phyloP scores from a whole-genome alignment of 2,329 filamentous ascomycete species.

The Teratosphaeria epicoccoides region DNA sequence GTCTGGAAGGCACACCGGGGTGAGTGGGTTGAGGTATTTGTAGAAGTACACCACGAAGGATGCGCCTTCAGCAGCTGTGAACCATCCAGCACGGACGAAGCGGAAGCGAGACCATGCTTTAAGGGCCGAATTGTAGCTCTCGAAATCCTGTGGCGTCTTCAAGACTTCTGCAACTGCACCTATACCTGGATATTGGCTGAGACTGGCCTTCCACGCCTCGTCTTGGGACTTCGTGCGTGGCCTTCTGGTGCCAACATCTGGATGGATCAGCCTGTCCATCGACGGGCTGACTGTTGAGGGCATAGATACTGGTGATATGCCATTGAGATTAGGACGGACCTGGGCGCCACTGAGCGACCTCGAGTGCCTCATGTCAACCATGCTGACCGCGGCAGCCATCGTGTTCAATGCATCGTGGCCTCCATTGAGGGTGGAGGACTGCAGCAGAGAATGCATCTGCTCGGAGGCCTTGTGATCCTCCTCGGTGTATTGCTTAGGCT shows the following conservation, averaged over 20 bases:
- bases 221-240: slow-evolving; percentile 12
- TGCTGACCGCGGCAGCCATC: slow-evolving; percentile 68
- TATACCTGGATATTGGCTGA: slow-evolving; percentile 12
- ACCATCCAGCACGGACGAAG: slow-evolving; percentile 95
- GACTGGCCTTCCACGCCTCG: slow-evolving; percentile 14
- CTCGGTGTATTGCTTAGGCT: slow-evolving; percentile 30
- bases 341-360: slow-evolving; percentile 3
- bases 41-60: slow-evolving; percentile 96
- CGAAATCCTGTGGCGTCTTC: slow-evolving; percentile 22
- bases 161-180: slow-evolving; percentile 2
- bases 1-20: slow-evolving; percentile 84
- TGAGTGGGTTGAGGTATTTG: slow-evolving; percentile 78
- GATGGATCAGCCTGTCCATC: slow-evolving; percentile 7
- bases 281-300: slow-evolving; percentile 16
- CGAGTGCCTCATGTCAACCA: slow-evolving; percentile 33
- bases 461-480: slow-evolving; percentile 50
- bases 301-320: slow-evolving; percentile 13
- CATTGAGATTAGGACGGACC: slow-evolving; percentile 15
- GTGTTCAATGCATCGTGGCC: slow-evolving; percentile 88
- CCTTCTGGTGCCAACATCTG: not conserved
- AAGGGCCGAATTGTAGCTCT: slow-evolving; percentile 51
- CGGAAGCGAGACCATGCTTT: slow-evolving; percentile 84
- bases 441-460: slow-evolving; percentile 48
- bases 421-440: slow-evolving; percentile 65
- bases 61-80: slow-evolving; percentile 86